A percentile compares a stretch with the other conserved stretches of the same genome.
Evolutionary conservation across 1,284 basidiomycete genomes (phyloP).

Genomic region (Leccinum subfulvum): DNA sequence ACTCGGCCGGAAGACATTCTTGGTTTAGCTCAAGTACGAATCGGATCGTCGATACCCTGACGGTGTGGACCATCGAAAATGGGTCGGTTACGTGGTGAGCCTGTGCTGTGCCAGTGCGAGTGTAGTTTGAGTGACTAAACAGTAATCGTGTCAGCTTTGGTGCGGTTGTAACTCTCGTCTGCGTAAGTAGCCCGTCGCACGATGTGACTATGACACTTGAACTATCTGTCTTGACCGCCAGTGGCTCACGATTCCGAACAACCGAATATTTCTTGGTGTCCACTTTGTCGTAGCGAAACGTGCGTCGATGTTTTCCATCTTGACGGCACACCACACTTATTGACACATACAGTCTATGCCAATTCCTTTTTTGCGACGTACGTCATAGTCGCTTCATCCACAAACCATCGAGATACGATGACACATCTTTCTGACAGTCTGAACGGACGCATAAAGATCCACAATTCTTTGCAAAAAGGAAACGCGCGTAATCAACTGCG

Average conservation of each 20-base stretch:
- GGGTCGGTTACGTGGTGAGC: conserved; percentile 45
- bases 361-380: conserved; percentile 30
- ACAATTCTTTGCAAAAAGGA: background rate
- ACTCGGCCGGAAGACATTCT: background rate
- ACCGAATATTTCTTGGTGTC: conserved; percentile 44
- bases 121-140: background rate
- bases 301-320: conserved; percentile 20
- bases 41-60: conserved; percentile 45
- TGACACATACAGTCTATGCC: conserved; percentile 20
- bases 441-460: conserved; percentile 20
- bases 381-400: background rate
- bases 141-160: conserved; percentile 32
- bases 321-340: background rate
- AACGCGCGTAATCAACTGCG: background rate
- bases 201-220: background rate
- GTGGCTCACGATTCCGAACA: conserved; percentile 42
- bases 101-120: background rate
- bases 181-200: conserved; percentile 31
- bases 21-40: conserved; percentile 37
- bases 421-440: conserved; percentile 12
- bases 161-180: conserved; percentile 41
- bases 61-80: conserved; percentile 50
- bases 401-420: background rate
- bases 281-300: conserved; percentile 50
- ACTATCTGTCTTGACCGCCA: conserved; percentile 17